Conservation (phyloP, 129 eudicot genomes). For the Apium graveolens region DNA sequence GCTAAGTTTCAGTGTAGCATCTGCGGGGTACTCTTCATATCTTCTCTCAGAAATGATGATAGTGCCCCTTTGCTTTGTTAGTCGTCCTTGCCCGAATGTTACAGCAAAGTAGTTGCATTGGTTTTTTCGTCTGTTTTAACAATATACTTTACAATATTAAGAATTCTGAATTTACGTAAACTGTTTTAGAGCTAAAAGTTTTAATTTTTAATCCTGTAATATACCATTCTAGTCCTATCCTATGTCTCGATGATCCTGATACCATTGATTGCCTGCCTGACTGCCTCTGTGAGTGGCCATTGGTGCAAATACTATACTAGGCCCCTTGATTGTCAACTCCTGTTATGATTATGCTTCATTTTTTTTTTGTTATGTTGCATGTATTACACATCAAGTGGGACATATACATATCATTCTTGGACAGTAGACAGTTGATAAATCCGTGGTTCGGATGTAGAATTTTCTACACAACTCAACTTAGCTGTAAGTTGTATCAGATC, state of each 20-base stretch:
- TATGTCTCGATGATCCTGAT: not conserved
- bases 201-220: not conserved
- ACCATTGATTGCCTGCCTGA: not conserved
- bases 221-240: not conserved
- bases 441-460: not conserved
- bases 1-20: not conserved
- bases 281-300: not conserved
- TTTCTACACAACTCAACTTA: not conserved
- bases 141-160: not conserved
- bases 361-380: not conserved
- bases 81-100: not conserved
- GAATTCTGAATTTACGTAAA: not conserved
- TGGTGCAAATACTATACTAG: not conserved
- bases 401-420: not conserved
- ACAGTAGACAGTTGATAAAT: not conserved
- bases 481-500: not conserved
- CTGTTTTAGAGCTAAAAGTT: not conserved
- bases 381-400: not conserved
- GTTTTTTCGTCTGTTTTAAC: not conserved
- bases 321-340: not conserved
- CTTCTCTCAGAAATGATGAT: not conserved
- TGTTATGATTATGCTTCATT: not conserved
- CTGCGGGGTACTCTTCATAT: not conserved
- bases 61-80: not conserved
- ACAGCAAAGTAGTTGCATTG: not conserved